Base-by-base conservation (phyloP, 441 rosid species). In the Breynia disticha region DNA sequence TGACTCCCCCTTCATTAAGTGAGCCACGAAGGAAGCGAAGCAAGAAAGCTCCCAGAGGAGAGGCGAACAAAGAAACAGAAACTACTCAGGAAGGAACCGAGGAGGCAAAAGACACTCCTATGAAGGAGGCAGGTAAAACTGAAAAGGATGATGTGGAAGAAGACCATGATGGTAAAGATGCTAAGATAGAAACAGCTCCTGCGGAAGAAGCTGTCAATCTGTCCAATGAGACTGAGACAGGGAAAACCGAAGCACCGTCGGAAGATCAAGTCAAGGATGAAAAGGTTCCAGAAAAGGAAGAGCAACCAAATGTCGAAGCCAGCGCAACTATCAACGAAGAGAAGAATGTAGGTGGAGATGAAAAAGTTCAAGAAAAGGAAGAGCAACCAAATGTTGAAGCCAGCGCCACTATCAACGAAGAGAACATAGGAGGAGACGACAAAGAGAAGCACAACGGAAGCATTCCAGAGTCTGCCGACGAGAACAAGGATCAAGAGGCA, bases 1-100 rank as follows among this genome's bases (percentile, higher is more conserved):
- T 78, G 21, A 68, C 82, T 44, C 73, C 76, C n/a, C 58, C 58
- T 1, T 66, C 65, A 11, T 80, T 76, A 54, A 77, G 72, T 59
- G 86, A 73, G 65, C 78, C 87, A 22, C 79, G 76, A 17, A 91
- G 81, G 80, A 91, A 84, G 61, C 74, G 82, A 47, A 69, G 71
- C 70, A 75, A 79, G 51, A 83, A 64, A 7, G 80, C 45, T 65
- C 63, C 76, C n/a, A 71, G 63, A 69, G n/a, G n/a, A n/a, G 70
- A 72, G 64, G 82, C 66, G 19, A 54, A 32, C 50, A 73, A 72
- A 67, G 82, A 65, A 53, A 53, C 52, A 22, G 77, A 59, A 62
- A 56, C 60, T 59, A 66, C 54, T 21, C 8, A 67, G 45, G 74
- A 59, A 67, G 72, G 38, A 57, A 45, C 61, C 19, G 74, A 68